These are phyloP conservation scores for Leccinum imitatum DNA, from an alignment of 768 basidiomycete genomes.

Conservation along the genomic window DNA sequence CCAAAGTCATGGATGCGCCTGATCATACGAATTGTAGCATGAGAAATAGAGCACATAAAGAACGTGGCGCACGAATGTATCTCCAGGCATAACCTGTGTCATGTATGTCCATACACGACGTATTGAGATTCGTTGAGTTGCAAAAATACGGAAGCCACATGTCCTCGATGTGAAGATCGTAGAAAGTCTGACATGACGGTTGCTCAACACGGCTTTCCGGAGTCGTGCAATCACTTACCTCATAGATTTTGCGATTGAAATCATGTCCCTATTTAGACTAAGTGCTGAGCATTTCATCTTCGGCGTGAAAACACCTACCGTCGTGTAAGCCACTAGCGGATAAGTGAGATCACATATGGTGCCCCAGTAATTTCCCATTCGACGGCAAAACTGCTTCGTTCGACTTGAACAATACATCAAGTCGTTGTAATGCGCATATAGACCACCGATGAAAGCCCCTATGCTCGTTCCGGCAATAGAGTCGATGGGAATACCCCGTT, in stretches of 20 bases:
- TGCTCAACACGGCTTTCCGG: conserved; percentile 7
- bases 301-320: conserved; percentile 39
- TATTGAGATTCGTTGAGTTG: conserved; percentile 96
- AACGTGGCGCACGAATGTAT: conserved; percentile 63
- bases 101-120: conserved; percentile 95
- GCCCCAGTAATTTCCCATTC: conserved; percentile 95
- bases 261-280: conserved; percentile 71
- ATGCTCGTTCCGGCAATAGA: conserved; percentile 94
- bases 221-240: conserved; percentile 42
- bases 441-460: conserved; percentile 87
- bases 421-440: conserved; percentile 95
- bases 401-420: conserved; percentile 81
- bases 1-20: conserved; percentile 98
- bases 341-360: conserved; percentile 89
- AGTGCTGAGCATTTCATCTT: not conserved
- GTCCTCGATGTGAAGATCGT: conserved; percentile 92
- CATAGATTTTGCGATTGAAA: conserved; percentile 93
- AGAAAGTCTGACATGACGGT: conserved; percentile 62
- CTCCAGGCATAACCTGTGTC: conserved; percentile 99
- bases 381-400: conserved; percentile 85
- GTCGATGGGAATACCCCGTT: conserved; percentile 91
- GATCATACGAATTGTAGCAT: conserved; percentile 10
- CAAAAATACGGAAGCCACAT: conserved; percentile 99
- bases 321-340: conserved; percentile 75
- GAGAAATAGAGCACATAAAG: not conserved